These are phyloP conservation scores for Leccinum solheimii DNA, from an alignment of 1,284 basidiomycete species.

Conservation along the genomic window DNA sequence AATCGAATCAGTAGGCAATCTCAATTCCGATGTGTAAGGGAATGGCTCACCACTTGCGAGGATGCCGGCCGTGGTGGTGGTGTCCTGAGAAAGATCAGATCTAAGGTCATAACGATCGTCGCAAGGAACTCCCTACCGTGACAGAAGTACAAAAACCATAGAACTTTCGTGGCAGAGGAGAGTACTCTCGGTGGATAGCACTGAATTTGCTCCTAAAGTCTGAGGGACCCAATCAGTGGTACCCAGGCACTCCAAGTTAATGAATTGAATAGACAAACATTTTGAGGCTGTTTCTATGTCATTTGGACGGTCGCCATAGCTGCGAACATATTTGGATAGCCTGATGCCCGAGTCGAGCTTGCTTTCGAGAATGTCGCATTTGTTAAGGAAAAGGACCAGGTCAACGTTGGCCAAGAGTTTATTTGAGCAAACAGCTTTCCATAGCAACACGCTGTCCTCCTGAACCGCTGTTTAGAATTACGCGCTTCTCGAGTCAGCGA, in stretches of 20 bases:
- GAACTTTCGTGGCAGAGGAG: slow-evolving; percentile 71
- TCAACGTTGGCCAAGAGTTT: slow-evolving; percentile 71
- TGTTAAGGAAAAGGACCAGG: slow-evolving; percentile 77
- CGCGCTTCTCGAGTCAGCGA: neutral
- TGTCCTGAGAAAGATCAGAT: slow-evolving; percentile 48
- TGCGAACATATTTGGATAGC: slow-evolving; percentile 68
- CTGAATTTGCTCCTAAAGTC: slow-evolving; percentile 75
- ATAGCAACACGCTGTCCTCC: slow-evolving; percentile 80
- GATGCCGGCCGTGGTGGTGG: slow-evolving; percentile 71
- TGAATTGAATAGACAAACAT: slow-evolving; percentile 43
- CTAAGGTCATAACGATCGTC: slow-evolving; percentile 2
- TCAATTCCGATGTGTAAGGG: neutral
- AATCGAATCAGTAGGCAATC: neutral
- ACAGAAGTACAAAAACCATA: slow-evolving; percentile 80
- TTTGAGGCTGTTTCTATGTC: slow-evolving; percentile 71
- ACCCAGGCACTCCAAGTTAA: neutral
- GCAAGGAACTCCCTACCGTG: slow-evolving; percentile 44
- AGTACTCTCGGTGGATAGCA: slow-evolving; percentile 76
- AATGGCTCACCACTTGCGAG: slow-evolving; percentile 64
- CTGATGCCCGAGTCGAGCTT: slow-evolving; percentile 64
- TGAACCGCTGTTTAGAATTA: slow-evolving; percentile 27
- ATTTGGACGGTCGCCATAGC: slow-evolving; percentile 71
- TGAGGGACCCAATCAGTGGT: slow-evolving; percentile 30
- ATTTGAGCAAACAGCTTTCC: slow-evolving; percentile 76
- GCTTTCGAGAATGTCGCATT: slow-evolving; percentile 70